Conservation (phyloP, 108 stramenopile genomes). For the Cylindrotheca closterium region DNA sequence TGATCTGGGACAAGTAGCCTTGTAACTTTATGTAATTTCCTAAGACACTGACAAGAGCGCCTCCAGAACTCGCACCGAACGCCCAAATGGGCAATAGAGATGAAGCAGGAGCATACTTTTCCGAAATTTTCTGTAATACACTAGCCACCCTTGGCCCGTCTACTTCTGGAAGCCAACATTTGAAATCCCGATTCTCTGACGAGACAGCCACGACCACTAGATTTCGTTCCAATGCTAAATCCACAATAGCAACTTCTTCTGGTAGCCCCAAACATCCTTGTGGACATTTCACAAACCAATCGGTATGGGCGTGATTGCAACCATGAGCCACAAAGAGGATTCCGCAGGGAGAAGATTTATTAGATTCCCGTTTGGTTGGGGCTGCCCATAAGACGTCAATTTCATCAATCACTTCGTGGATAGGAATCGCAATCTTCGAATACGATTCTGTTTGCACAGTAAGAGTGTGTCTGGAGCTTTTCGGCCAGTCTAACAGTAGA, state of each 20-base stretch:
- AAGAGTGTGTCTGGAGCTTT: too few species aligned
- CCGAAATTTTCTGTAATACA: conserved; percentile 21
- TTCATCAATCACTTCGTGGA: conserved; percentile 8
- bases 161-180: conserved; percentile 20
- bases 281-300: conserved; percentile 29
- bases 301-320: conserved; percentile 26
- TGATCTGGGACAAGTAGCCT: conserved; percentile 29
- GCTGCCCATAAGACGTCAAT: conserved; percentile 13
- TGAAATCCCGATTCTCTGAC: conserved; percentile 12
- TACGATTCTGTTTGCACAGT: not conserved
- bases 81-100: conserved; percentile 15
- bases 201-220: conserved; percentile 25
- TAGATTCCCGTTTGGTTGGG: not conserved
- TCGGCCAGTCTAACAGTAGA: too few species aligned
- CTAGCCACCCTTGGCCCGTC: conserved; percentile 18
- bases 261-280: conserved; percentile 34
- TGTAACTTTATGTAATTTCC: conserved; percentile 3
- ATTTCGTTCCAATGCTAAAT: conserved; percentile 25
- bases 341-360: not conserved
- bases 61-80: conserved; percentile 44
- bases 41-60: conserved; percentile 22
- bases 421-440: not conserved
- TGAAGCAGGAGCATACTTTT: not conserved
- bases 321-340: conserved; percentile 42
- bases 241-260: conserved; percentile 37